Base-by-base conservation (phyloP, 805 yeast genomes). In the Saccharomyces mikatae region DNA sequence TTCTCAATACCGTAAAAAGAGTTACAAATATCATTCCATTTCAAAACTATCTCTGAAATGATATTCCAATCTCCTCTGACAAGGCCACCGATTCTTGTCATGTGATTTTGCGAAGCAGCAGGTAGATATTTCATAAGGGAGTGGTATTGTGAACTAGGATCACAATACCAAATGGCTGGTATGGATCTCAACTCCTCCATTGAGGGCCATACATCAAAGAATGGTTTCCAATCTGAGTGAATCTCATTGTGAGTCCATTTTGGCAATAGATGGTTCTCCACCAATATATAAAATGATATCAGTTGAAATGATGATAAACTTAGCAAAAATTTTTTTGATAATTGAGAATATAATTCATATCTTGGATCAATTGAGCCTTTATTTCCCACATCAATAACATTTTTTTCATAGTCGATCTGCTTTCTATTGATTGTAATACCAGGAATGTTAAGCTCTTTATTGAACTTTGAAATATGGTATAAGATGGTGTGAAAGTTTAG, bases 221-320 rank as follows among this genome's bases (percentile, higher is more conserved):
- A 88, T 0, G 89, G 88, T 46, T 67, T 64, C 95, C 95, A 89
- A 62, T 75, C 82, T 1, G 86, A 80, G 2, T 57, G 57, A 0
- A 54, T 41, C 5, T 17, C 8, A 29, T 56, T 53, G 6, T 54
- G 32, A 4, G 63, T 56, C 69, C 66, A 65, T 17, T 46, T 10
- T 0, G 70, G 70, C 17, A 69, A 50, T 2, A 69, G 32, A 10
- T 54, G 32, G 66, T 66, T 63, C 56, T 69, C 73, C 3, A 63
- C 62, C 21, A 69, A 14, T 41, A 68, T 59, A 51, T 74, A 86
- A 53, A 85, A 60, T 0, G 81, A 61, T 6, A 84, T 60, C 41
- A 86, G 62, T 66, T 86, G 91, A 63, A 84, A 82, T 1, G 90
- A 83, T 1, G 80, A 69, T 46, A 86, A 61, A 13, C 62, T 57